Conservation (phyloP, 1,139 yeast species). For the Saccharomyces uvarum region DNA sequence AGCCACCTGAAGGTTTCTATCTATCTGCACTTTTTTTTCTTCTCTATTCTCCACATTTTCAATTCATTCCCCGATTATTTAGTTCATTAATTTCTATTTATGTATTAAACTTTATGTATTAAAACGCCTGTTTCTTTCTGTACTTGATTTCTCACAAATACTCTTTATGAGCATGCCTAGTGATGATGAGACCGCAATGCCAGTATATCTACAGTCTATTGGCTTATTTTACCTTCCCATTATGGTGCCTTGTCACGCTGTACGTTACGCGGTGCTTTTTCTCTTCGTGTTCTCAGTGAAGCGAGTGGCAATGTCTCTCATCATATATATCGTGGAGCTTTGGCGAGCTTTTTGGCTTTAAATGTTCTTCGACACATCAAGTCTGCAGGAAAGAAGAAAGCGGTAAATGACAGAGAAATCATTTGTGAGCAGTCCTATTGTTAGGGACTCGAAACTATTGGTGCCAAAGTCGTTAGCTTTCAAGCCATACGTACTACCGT, state of each 20-base stretch:
- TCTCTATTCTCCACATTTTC: conserved; percentile 11
- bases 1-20: not conserved
- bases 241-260: not conserved
- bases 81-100: not conserved
- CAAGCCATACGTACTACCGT: conserved; percentile 84
- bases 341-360: not conserved
- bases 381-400: not conserved
- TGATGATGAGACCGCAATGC: not conserved
- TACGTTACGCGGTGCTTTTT: not conserved
- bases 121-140: not conserved
- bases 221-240: not conserved
- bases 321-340: not conserved
- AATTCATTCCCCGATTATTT: not conserved
- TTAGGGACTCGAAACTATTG: conserved; percentile 47
- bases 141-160: not conserved
- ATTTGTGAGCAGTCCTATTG: conserved; percentile 34
- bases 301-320: conserved; percentile 1
- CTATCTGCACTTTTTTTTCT: not conserved
- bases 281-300: not conserved
- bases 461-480: conserved; percentile 53
- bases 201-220: not conserved
- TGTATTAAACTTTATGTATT: not conserved
- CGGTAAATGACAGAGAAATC: conserved; percentile 21
- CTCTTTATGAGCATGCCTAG: not conserved
- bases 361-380: not conserved